These are phyloP conservation scores for Ilyonectria robusta DNA, from an alignment of 2,329 filamentous ascomycete species.

Conservation along the genomic window DNA sequence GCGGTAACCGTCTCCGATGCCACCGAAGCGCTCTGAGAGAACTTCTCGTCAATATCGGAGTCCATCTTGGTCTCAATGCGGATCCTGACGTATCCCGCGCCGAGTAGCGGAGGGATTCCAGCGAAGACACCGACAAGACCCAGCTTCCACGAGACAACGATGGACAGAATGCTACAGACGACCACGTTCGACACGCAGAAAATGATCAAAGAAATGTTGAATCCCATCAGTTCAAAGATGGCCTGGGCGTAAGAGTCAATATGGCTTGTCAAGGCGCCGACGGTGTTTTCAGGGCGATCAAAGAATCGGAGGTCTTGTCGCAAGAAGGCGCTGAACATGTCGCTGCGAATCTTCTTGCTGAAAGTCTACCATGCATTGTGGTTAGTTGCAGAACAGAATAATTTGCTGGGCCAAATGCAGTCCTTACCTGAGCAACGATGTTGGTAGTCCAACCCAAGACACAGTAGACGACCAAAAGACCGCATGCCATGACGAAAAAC, in stretches of 20 bases:
- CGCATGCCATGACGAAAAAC: constrained; percentile 65
- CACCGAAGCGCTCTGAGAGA: constrained; percentile 54
- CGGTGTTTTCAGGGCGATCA: constrained; percentile 55
- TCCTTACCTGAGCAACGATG: constrained; percentile 45
- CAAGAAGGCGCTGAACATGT: constrained; percentile 47
- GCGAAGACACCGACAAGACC: constrained; percentile 61
- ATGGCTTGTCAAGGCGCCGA: constrained; percentile 52
- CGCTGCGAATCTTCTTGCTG: constrained; percentile 49
- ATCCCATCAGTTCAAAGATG: constrained; percentile 57
- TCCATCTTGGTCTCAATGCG: constrained; percentile 57
- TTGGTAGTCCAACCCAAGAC: constrained; percentile 53
- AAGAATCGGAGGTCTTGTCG: constrained; percentile 58
- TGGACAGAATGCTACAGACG: constrained; percentile 56
- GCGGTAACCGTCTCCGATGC: constrained; percentile 58
- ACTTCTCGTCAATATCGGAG: constrained; percentile 48
- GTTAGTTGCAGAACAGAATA: background rate
- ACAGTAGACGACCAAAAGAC: constrained; percentile 59
- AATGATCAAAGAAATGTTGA: constrained; percentile 55
- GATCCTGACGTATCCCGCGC: constrained; percentile 53
- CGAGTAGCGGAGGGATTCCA: constrained; percentile 52
- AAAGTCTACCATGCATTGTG: constrained; percentile 26
- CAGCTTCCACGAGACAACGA: constrained; percentile 62
- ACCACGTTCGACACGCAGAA: constrained; percentile 53
- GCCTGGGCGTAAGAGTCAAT: constrained; percentile 54
- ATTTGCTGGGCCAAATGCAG: constrained; percentile 25